Evolutionary conservation across 805 yeast genomes (phyloP).

Genomic region (Yamadazyma nakazawae): DNA sequence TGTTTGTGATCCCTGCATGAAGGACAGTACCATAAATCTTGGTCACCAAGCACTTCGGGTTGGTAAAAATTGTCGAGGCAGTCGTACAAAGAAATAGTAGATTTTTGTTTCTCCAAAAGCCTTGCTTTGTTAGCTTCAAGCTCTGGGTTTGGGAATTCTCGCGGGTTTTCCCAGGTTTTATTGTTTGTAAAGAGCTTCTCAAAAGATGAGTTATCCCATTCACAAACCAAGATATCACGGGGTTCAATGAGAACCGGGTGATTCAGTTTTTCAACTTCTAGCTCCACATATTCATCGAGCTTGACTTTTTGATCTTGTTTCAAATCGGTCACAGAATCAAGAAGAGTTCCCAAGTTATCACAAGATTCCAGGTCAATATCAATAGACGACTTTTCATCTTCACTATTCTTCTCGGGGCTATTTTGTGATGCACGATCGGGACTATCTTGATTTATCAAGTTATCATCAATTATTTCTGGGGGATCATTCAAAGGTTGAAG

Average conservation of each 20-base stretch:
- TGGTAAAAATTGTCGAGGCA: conserved; percentile 73
- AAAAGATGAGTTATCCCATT: conserved; percentile 55
- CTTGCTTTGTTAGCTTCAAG: conserved; percentile 45
- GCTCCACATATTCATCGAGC: background rate
- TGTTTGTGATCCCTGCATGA: conserved; percentile 82
- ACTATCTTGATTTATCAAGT: background rate
- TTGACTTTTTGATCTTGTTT: conserved; percentile 4
- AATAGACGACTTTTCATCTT: background rate
- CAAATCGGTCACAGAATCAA: conserved; percentile 17
- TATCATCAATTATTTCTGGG: background rate
- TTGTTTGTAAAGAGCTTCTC: conserved; percentile 52
- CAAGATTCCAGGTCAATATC: conserved; percentile 3
- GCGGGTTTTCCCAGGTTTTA: conserved; percentile 53
- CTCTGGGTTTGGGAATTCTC: conserved; percentile 47
- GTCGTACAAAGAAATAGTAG: conserved; percentile 54
- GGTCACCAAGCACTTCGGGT: conserved; percentile 81
- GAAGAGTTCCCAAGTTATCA: conserved; percentile 17
- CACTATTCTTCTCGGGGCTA: background rate
- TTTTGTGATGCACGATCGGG: background rate
- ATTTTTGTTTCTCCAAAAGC: conserved; percentile 40
- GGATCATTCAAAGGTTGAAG: background rate
- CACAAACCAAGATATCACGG: conserved; percentile 49
- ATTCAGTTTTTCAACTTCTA: conserved; percentile 9
- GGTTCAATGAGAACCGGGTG: conserved; percentile 20
- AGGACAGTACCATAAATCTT: conserved; percentile 94